Base-by-base conservation (phyloP, 2,329 filamentous ascomycete species). In the Ascosphaera pollenicola region DNA sequence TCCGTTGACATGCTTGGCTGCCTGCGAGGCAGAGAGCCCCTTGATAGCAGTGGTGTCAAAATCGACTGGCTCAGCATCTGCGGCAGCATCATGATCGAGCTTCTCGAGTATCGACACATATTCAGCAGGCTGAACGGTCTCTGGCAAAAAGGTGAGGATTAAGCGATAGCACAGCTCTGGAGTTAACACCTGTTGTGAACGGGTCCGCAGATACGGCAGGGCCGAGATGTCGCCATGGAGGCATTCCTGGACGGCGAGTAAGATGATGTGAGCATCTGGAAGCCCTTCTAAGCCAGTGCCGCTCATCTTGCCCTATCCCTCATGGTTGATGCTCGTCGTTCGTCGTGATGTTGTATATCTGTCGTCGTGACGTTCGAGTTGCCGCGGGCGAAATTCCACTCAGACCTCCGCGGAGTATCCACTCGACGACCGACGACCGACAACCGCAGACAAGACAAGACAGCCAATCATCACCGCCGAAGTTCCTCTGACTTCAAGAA, bases 81-180 rank as follows among this genome's bases (percentile, higher is more conserved):
- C 32, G 17, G 13, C 32, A 38, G 13, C 26, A 26, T 38, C 36
- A 2, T 42, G 37, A 19, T 39, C 19, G 42, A 72, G 57, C 41
- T 64, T 59, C 44, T 63, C 53, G 17, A 69, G 54, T 41, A 65
- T 66, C 19, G 55, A 48, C 17, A 54, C 53, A 45, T 73, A 71
- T 21, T 54, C 51, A 3, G 56, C 53, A 3, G 71, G 68, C 17
- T 69, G 64, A 21, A 59, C 51, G 45, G 62, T 67, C 49, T 73
- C 69, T 16, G 72, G 71, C n/a, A 75, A 60, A 47, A 67, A 75
- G 41, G 69, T 71, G 44, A 76, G 57, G 39, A 75, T 54, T 38
- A 77, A 69, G 43, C 68, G 66, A 43, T 75, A 60, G 39, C 70
- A 52, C 13, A 71, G 60, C 43, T 68, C 65, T 5, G 66, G 53